Evolutionary conservation across 345 rosid genomes (phyloP).

Genomic region (Eutrema japonicum): DNA sequence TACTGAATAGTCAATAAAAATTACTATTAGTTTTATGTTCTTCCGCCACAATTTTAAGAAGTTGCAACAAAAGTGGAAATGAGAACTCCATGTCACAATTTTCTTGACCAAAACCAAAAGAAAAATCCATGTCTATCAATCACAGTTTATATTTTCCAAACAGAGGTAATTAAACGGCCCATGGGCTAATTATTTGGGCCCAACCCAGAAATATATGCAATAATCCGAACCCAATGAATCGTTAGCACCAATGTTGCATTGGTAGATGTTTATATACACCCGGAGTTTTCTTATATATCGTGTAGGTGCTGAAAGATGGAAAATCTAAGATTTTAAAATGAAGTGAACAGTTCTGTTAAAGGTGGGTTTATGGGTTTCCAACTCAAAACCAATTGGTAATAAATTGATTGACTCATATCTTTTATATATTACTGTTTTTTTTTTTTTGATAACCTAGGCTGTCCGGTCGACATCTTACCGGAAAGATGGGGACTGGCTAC

Average conservation of each 20-base stretch:
- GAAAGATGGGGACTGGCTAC: too few relatives aligned
- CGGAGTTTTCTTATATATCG: background rate
- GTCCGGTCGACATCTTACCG: too few relatives aligned
- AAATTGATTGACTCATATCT: too few relatives aligned
- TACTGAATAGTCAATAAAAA: background rate
- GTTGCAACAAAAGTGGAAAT: background rate
- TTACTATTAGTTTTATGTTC: background rate
- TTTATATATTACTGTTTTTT: too few relatives aligned
- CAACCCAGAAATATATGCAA: background rate
- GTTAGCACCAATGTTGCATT: background rate
- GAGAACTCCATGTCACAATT: background rate
- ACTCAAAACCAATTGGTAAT: too few relatives aligned
- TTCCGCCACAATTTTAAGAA: background rate
- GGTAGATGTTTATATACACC: background rate
- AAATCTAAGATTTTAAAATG: background rate
- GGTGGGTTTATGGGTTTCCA: too few relatives aligned
- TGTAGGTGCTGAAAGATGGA: background rate
- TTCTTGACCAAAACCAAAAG: background rate
- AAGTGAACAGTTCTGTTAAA: too few relatives aligned
- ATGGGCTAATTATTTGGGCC: constrained; percentile 6
- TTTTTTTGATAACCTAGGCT: too few relatives aligned
- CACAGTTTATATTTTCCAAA: background rate
- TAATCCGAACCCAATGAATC: background rate
- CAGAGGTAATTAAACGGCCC: background rate
- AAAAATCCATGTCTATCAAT: background rate